These are phyloP conservation scores for Gaillardinia entomophila DNA, from an alignment of 805 yeast genomes.

Conservation along the genomic window DNA sequence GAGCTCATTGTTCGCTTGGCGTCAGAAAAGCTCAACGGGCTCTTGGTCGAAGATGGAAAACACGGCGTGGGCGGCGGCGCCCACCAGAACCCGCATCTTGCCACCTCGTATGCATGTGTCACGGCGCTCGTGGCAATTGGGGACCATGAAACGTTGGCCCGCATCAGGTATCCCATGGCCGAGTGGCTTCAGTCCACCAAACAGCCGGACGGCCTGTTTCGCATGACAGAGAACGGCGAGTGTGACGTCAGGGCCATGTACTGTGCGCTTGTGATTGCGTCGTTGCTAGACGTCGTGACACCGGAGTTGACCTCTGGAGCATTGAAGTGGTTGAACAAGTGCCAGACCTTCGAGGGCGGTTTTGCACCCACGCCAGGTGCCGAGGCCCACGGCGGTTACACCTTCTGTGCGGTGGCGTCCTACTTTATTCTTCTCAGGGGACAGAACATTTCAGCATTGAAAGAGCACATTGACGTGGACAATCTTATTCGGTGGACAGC, in stretches of 20 bases:
- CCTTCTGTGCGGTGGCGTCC: slow-evolving; percentile 79
- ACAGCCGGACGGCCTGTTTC: slow-evolving; percentile 66
- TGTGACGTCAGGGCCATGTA: slow-evolving; percentile 80
- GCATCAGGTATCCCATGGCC: slow-evolving; percentile 37
- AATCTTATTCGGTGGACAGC: slow-evolving; percentile 60
- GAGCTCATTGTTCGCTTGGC: slow-evolving; percentile 19
- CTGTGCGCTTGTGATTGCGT: slow-evolving; percentile 74
- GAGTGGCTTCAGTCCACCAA: slow-evolving; percentile 66
- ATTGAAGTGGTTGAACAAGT: slow-evolving; percentile 53
- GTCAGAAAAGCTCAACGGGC: slow-evolving; percentile 17
- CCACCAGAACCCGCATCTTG: slow-evolving; percentile 78
- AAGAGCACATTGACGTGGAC: slow-evolving; percentile 40
- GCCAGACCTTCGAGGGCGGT: slow-evolving; percentile 96
- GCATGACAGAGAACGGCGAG: slow-evolving; percentile 76
- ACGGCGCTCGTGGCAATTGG: slow-evolving; percentile 53
- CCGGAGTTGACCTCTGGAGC: slow-evolving; percentile 51
- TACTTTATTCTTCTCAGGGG: slow-evolving; percentile 43
- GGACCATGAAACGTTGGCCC: slow-evolving; percentile 24
- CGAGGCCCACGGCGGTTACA: slow-evolving; percentile 97
- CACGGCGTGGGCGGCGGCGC: slow-evolving; percentile 82
- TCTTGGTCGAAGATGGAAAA: slow-evolving; percentile 24
- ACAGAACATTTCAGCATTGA: slow-evolving; percentile 23
- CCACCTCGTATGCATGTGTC: slow-evolving; percentile 76
- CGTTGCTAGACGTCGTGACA: slow-evolving; percentile 57
- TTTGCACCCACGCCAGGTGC: slow-evolving; percentile 72